Evolutionary conservation across 2,329 filamentous ascomycete genomes (phyloP).

Genomic region (Colletotrichum chlorophyti): DNA sequence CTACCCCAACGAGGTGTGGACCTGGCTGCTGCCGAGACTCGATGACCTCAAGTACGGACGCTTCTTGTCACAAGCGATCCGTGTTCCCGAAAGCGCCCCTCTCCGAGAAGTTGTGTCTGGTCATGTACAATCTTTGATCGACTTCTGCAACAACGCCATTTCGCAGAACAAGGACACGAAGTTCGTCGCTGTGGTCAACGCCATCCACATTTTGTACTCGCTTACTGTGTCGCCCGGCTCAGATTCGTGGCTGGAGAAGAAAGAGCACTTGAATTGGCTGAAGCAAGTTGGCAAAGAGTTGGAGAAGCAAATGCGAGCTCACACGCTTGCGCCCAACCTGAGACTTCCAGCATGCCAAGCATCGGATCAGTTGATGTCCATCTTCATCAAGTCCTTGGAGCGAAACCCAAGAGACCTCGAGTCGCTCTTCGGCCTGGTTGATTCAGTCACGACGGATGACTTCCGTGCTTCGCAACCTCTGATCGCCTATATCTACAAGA

Average conservation of each 20-base stretch:
- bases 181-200: slow-evolving; percentile 78
- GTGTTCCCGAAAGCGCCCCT: slow-evolving; percentile 74
- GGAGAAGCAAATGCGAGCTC: slow-evolving; percentile 74
- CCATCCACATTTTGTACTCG: slow-evolving; percentile 83
- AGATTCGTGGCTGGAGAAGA: slow-evolving; percentile 75
- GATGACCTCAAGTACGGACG: slow-evolving; percentile 88
- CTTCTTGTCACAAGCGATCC: slow-evolving; percentile 87
- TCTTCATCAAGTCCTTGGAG: slow-evolving; percentile 82
- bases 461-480: slow-evolving; percentile 79
- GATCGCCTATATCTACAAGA: slow-evolving; percentile 81
- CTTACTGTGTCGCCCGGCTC: slow-evolving; percentile 72
- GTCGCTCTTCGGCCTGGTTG: slow-evolving; percentile 83
- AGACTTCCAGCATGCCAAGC: slow-evolving; percentile 89
- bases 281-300: slow-evolving; percentile 77
- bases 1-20: slow-evolving; percentile 88
- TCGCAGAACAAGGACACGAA: slow-evolving; percentile 73
- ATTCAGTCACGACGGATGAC: slow-evolving; percentile 82
- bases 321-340: slow-evolving; percentile 73
- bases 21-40: slow-evolving; percentile 78
- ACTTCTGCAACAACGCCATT: slow-evolving; percentile 68
- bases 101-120: slow-evolving; percentile 77
- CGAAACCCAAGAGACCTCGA: slow-evolving; percentile 80
- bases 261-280: slow-evolving; percentile 65
- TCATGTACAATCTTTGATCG: slow-evolving; percentile 76
- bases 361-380: slow-evolving; percentile 83